phyloP scores from a whole-genome alignment of 2,329 filamentous ascomycete species.

The Hysterium pulicare region DNA sequence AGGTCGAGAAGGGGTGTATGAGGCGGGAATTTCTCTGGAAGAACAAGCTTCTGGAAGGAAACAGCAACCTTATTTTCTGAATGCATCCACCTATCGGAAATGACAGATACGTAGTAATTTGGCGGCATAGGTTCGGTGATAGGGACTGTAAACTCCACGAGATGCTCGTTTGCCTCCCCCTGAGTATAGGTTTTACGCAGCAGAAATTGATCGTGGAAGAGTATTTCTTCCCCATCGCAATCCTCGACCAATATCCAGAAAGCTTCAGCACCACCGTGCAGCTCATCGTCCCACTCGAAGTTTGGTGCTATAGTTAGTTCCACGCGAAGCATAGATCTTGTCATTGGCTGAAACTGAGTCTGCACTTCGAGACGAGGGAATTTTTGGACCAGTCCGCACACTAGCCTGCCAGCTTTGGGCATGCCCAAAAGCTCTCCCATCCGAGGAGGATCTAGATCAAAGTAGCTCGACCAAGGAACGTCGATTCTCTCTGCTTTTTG shows the following conservation, averaged over 20 bases:
- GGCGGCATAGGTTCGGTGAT: conserved; percentile 98
- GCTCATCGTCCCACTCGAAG: conserved; percentile 88
- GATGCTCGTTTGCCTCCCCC: conserved; percentile 83
- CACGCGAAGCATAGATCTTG: conserved; percentile 84
- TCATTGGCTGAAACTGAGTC: conserved; percentile 91
- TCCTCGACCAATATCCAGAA: conserved; percentile 99
- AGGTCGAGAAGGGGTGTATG: conserved; percentile 90
- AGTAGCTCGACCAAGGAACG: conserved; percentile 89
- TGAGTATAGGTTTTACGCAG: conserved; percentile 84
- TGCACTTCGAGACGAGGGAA: conserved; percentile 92
- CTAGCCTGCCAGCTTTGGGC: conserved; percentile 79
- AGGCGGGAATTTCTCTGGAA: conserved; percentile 92
- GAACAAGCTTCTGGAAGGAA: conserved; percentile 89
- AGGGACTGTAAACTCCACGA: conserved; percentile 93
- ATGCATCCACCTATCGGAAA: conserved; percentile 98
- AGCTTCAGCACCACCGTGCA: conserved; percentile 84
- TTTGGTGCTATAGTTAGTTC: conserved; percentile 90
- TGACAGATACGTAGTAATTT: conserved; percentile 94
- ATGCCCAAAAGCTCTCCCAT: conserved; percentile 94
- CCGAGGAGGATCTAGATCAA: conserved; percentile 90
- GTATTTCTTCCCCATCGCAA: conserved; percentile 91
- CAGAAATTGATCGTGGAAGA: conserved; percentile 93
- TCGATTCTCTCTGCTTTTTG: conserved; percentile 93
- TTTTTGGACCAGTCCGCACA: conserved; percentile 83
- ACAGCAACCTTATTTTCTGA: conserved; percentile 90